Evolutionary conservation across 371 early-diverging fungal species (phyloP).

Genomic region (Mortierella polycephala): DNA sequence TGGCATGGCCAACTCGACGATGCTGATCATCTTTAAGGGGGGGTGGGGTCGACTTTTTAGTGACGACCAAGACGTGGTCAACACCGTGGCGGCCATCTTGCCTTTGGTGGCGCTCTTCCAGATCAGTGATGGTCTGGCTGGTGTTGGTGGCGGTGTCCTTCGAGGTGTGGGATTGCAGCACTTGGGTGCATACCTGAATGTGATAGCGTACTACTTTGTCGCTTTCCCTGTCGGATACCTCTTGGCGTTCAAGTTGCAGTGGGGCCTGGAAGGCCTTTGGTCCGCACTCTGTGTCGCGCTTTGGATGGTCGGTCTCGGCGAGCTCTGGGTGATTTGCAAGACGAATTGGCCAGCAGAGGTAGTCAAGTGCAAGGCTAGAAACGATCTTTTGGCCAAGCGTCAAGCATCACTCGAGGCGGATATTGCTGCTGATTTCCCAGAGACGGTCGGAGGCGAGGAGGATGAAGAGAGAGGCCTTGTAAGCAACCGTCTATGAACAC

Average conservation of each 20-base stretch:
- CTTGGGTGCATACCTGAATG: slow-evolving; percentile 73
- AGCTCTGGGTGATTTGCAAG: slow-evolving; percentile 52
- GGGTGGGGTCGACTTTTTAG: slow-evolving; percentile 74
- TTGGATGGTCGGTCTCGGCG: slow-evolving; percentile 60
- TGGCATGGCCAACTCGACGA: slow-evolving; percentile 34
- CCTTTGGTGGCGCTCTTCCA: slow-evolving; percentile 88
- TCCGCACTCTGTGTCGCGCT: slow-evolving; percentile 66
- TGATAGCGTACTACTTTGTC: slow-evolving; percentile 74
- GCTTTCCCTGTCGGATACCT: slow-evolving; percentile 76
- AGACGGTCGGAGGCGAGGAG: no score
- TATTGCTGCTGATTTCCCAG: no score
- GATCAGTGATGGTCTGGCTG: slow-evolving; percentile 74
- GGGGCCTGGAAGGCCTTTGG: slow-evolving; percentile 79
- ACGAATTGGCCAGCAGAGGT: slow-evolving; percentile 66
- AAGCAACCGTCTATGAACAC: no score
- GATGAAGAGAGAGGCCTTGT: no score
- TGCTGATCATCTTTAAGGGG: slow-evolving; percentile 55
- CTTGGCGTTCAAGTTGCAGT: slow-evolving; percentile 66
- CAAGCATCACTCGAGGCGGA: slow-evolving; percentile 1
- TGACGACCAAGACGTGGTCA: slow-evolving; percentile 74
- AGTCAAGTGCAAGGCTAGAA: slow-evolving; percentile 53
- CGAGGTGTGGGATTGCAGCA: slow-evolving; percentile 80
- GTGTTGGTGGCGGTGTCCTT: slow-evolving; percentile 77
- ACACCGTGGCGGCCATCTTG: slow-evolving; percentile 73
- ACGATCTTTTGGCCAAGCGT: slow-evolving; percentile 38